Base-by-base conservation (phyloP, 2,329 filamentous ascomycete genomes). In the Diplodia intermedia region DNA sequence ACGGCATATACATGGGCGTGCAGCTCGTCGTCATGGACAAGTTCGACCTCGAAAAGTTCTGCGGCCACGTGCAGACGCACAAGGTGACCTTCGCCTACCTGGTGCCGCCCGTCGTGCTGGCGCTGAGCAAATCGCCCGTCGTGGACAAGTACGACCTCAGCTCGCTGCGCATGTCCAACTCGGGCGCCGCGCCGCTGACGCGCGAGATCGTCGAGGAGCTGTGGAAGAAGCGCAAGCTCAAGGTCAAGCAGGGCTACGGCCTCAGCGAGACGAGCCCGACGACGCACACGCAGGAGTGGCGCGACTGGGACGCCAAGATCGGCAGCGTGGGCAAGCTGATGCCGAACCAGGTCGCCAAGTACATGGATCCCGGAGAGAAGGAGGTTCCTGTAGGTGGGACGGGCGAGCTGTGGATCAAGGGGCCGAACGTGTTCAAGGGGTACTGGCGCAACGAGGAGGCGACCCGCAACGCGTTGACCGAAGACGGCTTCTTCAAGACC, bases 201-300 rank as follows among this genome's bases (percentile, higher is more conserved):
- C 82, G 84, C 38, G 93, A 97, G 70, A 86, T 98, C 2, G 91
- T 94, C 1, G 88, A 93, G 67, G 86, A 88, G 9, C 87, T 95
- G 3, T 91, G 92, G 83, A 79, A 86, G 23, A 88, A 93, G 8
- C 87, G 95, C 69, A 88, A 88, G 63, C 84, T 96, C 23, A 90
- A 90, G 2, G 88, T 97, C 69, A 97, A 97, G 83, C 94, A 98
- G 80, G 94, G 92, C 20, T 98, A 97, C 75, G 94, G 94, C 0
- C 85, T 98, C 5, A 93, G 89, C 5, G 94, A 98, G 82, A 96
- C 93, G 15, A 90, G 90, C 31, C 93, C 94, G 0, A 90, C 89
- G 1, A 91, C 92, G 0, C 90, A 93, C 72, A 87, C 88, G 11
- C 92, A 93, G 79, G 82, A 85, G 8, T 90, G 91, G 83, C 86